Percentiles rank a stretch among this genome's conserved stretches.
Conservation (phyloP, 306 rosid species). For the Gynostemma pentaphyllum region DNA sequence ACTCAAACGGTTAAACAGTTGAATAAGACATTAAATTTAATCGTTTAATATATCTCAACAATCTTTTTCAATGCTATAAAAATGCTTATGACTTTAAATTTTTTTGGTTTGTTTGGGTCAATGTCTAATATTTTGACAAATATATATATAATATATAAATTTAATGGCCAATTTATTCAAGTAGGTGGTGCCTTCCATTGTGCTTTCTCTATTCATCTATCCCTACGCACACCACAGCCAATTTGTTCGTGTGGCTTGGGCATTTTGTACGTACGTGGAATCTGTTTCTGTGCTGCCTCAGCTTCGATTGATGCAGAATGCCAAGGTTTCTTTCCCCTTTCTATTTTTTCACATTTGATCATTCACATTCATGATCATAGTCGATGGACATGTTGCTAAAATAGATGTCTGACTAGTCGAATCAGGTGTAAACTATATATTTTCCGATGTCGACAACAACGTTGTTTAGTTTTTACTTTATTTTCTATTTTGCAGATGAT, state of each 20-base stretch:
- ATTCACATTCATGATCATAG: no score
- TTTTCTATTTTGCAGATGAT: conserved; percentile 34
- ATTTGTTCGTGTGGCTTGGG: conserved; percentile 29
- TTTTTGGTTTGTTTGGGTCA: neutral
- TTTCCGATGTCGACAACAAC: no score
- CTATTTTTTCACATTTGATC: neutral
- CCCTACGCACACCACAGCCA: conserved; percentile 15
- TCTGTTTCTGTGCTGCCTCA: conserved; percentile 70
- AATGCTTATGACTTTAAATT: no score
- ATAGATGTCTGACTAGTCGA: no score
- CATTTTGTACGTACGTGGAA: conserved; percentile 51
- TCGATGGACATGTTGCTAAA: no score
- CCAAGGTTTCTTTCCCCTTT: conserved; percentile 40
- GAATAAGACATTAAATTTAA: no score
- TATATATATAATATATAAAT: no score
- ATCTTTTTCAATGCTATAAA: no score
- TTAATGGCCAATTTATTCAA: neutral
- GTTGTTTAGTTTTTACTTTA: no score
- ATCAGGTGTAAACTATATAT: no score
- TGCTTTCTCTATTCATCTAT: conserved; percentile 33
- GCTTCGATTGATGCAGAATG: conserved; percentile 61
- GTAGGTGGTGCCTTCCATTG: conserved; percentile 43
- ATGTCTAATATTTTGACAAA: neutral
- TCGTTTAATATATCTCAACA: no score
- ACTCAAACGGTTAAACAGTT: no score